These are phyloP conservation scores for Cyberlindnera samutprakarnensis DNA, from an alignment of 805 yeast genomes.

Conservation along the genomic window DNA sequence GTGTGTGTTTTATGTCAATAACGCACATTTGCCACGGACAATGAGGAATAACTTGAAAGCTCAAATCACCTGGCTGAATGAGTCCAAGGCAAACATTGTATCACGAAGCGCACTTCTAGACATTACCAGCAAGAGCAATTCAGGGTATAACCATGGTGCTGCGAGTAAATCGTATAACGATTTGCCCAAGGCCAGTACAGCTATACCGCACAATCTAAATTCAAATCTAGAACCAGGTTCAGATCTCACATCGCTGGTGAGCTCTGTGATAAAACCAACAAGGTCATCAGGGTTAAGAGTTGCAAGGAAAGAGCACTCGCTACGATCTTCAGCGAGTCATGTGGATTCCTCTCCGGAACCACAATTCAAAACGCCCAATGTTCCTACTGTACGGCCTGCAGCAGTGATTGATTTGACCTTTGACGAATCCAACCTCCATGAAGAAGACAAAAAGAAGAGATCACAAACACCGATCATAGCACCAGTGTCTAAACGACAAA, in stretches of 20 bases:
- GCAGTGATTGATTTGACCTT: slow-evolving; percentile 22
- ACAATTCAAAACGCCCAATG: slow-evolving; percentile 4
- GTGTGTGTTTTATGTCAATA: no score
- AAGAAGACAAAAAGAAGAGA: slow-evolving; percentile 5
- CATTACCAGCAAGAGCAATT: no score
- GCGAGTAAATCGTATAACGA: no score
- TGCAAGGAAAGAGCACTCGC: slow-evolving; percentile 14
- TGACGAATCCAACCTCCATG: slow-evolving; percentile 7
- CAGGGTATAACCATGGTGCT: no score
- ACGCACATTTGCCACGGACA: neutral
- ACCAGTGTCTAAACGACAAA: slow-evolving; percentile 6
- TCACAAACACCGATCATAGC: neutral
- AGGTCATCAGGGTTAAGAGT: slow-evolving; percentile 14
- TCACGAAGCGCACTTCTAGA: neutral
- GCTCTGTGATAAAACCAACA: slow-evolving; percentile 7
- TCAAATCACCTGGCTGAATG: neutral
- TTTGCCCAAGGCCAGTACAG: no score
- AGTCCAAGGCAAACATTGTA: neutral
- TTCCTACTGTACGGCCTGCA: slow-evolving; percentile 1
- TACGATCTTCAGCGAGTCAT: slow-evolving; percentile 7
- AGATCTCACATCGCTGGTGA: slow-evolving; percentile 5
- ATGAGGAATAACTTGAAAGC: neutral
- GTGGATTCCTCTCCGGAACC: slow-evolving; percentile 14
- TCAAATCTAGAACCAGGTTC: no score
- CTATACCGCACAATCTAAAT: no score